Conservation (phyloP, 345 rosid species). For the Angophora floribunda region DNA sequence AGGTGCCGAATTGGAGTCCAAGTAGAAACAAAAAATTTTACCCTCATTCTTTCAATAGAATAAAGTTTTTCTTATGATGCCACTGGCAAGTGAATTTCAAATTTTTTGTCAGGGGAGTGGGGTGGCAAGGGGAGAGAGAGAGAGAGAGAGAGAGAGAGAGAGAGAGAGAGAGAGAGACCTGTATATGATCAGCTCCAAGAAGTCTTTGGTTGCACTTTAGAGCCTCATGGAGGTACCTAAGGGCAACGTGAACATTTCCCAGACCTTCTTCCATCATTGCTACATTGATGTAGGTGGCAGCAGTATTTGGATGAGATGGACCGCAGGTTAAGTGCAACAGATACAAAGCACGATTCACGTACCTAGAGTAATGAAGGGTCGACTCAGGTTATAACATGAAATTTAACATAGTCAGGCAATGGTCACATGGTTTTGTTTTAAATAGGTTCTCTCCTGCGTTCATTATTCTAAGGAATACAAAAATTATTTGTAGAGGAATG, state of each 20-base stretch:
- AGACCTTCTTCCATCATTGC: slow-evolving; percentile 99
- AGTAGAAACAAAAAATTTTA: neutral
- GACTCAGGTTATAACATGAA: neutral
- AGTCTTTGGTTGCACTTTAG: slow-evolving; percentile 94
- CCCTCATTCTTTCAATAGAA: neutral
- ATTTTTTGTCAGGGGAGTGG: neutral
- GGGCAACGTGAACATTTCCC: slow-evolving; percentile 94
- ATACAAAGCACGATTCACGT: slow-evolving; percentile 89
- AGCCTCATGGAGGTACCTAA: slow-evolving; percentile 95
- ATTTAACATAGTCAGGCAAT: neutral
- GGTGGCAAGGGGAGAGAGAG: neutral
- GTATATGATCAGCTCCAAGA: slow-evolving; percentile 96
- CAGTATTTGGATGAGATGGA: slow-evolving; percentile 93
- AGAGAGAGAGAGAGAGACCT: slow-evolving; percentile 33
- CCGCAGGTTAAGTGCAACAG: slow-evolving; percentile 94
- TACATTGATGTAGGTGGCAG: slow-evolving; percentile 93
- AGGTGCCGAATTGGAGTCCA: neutral
- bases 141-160: neutral
- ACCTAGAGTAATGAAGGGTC: slow-evolving; percentile 36
- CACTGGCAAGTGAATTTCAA: neutral
- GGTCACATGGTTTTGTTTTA: neutral
- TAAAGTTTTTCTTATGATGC: neutral
- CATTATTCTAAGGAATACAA: neutral
- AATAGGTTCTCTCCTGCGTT: neutral
- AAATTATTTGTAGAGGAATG: neutral